Evolutionary conservation across 306 rosid species (phyloP).

Genomic region (Cucumis cinereus): DNA sequence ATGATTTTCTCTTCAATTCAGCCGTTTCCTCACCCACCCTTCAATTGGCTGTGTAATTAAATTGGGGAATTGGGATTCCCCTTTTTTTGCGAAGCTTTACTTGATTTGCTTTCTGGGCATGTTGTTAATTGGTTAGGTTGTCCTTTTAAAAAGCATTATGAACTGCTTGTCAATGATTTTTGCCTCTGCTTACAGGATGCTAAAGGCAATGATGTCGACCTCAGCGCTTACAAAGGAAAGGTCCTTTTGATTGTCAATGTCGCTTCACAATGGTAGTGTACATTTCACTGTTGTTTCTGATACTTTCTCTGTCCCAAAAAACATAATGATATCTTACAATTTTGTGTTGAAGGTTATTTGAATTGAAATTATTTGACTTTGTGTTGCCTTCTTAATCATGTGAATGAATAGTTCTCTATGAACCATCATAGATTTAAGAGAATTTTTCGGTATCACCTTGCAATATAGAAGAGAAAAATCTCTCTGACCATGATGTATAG

Average conservation of each 20-base stretch:
- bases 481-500: not conserved
- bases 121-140: not conserved
- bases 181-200: constrained; percentile 54
- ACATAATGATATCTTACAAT: not conserved
- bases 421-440: not conserved
- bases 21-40: not conserved
- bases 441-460: not conserved
- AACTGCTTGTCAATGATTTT: not conserved
- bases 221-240: constrained; percentile 78
- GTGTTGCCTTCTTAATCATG: not conserved
- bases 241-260: constrained; percentile 82
- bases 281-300: not conserved
- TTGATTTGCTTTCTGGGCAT: not conserved
- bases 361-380: not conserved
- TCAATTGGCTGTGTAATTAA: not conserved
- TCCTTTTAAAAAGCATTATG: not conserved
- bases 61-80: not conserved
- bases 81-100: not conserved
- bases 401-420: not conserved
- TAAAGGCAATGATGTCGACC: constrained; percentile 77
- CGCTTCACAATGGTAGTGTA: constrained; percentile 80
- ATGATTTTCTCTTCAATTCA: not conserved
- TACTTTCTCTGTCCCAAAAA: not conserved
- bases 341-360: not conserved
- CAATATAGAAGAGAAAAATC: not conserved